Evolutionary conservation across 73 alveolate species (phyloP), one percentile per base, ranked within the genome.

Genomic region (Paramecium octaurelia): DNA sequence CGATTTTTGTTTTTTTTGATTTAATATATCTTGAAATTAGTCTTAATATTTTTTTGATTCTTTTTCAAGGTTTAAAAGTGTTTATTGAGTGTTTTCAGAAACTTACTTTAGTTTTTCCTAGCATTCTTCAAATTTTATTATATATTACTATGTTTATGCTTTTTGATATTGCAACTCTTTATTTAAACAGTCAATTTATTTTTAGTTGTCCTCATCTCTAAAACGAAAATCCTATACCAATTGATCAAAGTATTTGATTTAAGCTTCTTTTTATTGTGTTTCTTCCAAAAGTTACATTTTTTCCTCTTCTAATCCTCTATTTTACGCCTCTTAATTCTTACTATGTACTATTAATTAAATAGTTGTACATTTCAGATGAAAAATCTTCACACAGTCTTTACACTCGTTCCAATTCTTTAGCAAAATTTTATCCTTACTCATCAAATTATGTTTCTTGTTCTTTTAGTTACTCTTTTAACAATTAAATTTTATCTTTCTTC

Each of bases 381-480:
- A 80, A 80, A 43, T 80, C 91, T 11, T 80, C 91, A 44, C 91
- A 80, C 10, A 43, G 14, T 21, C 50, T 46, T 44, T 80, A 80
- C 0, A 80, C 91, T 43, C 91, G 1, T 42, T 80, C 91, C 24
- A 80, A 80, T 48, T 80, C 91, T 80, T 42, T 80, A 14, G 77
- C 91, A 80, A 80, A 80, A 21, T 80, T 80, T 48, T n/a, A 27
- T 3, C 91, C 91, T 46, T 80, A 43, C 9, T 80, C 71, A 43
- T 80, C 91, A 80, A 16, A 80, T 46, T 80, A 80, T 0, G 27
- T 18, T 46, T 80, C 91, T 23, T 80, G 18, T 23, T 80, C 6
- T 46, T 80, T 80, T 10, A 80, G 29, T 24, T 80, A 80, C 46
- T 44, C 91, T 80, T 46, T 80, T 10, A 80, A 21, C 24, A 20